Evolutionary conservation across 371 early-diverging fungal species (phyloP).

Genomic region (Chytridiales sp.): DNA sequence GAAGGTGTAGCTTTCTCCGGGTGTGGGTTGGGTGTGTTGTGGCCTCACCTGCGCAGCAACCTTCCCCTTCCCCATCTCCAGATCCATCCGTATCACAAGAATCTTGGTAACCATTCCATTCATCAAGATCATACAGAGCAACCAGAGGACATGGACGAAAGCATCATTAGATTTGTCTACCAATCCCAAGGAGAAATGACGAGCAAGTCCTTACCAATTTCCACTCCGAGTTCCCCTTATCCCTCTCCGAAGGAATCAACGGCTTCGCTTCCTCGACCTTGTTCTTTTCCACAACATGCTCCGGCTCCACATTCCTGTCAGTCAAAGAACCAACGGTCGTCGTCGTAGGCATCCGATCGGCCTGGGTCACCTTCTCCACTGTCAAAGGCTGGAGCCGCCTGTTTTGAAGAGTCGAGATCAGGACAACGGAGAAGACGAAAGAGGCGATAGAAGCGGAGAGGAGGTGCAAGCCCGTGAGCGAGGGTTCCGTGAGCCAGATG

Average conservation of each 20-base stretch:
- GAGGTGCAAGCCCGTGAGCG: constrained; percentile 22
- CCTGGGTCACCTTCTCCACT: background rate
- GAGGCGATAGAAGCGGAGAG: constrained; percentile 6
- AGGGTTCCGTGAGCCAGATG: constrained; percentile 3
- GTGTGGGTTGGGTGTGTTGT: constrained; percentile 85
- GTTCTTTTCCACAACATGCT: constrained; percentile 11
- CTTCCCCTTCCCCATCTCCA: constrained; percentile 95
- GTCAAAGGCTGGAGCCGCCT: background rate
- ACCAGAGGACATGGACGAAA: background rate
- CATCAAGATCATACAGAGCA: constrained; percentile 1
- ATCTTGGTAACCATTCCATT: constrained; percentile 26
- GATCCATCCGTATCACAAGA: constrained; percentile 81
- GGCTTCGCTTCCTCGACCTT: background rate
- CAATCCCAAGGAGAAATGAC: constrained; percentile 3
- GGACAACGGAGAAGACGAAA: constrained; percentile 9
- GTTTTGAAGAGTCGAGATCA: background rate
- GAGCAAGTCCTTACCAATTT: background rate
- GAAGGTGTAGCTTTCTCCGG: constrained; percentile 65
- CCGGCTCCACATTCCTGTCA: constrained; percentile 6
- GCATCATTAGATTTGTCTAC: constrained; percentile 28
- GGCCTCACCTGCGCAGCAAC: constrained; percentile 76
- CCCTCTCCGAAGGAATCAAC: background rate
- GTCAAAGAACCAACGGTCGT: background rate
- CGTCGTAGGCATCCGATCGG: background rate
- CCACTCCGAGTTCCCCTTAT: background rate